Evolutionary conservation across 169 alveolate genomes (phyloP).

Genomic region (Plasmodium relictum): DNA sequence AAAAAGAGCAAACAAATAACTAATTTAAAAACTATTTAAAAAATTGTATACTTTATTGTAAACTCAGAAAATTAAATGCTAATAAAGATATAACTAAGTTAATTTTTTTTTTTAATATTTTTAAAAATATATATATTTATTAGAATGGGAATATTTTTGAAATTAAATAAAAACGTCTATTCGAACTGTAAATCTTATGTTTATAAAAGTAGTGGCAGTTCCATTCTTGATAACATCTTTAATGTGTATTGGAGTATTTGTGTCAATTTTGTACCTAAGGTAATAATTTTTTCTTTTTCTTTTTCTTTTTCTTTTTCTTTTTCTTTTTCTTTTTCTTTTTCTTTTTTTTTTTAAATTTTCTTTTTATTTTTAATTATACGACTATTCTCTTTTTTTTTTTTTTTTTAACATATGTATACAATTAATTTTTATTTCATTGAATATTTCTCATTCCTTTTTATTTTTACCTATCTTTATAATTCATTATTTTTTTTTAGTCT

Average conservation of each 20-base stretch:
- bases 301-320: neutral
- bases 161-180: slow-evolving; percentile 46
- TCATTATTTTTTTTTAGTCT: slow-evolving; percentile 25
- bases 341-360: neutral
- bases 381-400: neutral
- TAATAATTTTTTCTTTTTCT: neutral
- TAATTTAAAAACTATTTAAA: no score
- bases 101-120: slow-evolving; percentile 11
- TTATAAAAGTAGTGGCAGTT: slow-evolving; percentile 59
- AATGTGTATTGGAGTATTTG: slow-evolving; percentile 70
- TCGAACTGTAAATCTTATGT: slow-evolving; percentile 73
- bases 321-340: neutral
- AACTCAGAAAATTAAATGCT: no score
- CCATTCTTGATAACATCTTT: slow-evolving; percentile 53
- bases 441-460: neutral
- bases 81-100: no score
- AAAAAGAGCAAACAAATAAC: no score
- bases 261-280: slow-evolving; percentile 57
- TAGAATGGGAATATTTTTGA: slow-evolving; percentile 64
- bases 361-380: no score
- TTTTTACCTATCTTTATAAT: neutral
- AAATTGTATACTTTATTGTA: no score
- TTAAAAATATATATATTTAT: neutral
- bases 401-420: no score
- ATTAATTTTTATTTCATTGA: slow-evolving; percentile 3